Conservation (phyloP, 352 stramenopile genomes). For the Peronospora destructor region DNA sequence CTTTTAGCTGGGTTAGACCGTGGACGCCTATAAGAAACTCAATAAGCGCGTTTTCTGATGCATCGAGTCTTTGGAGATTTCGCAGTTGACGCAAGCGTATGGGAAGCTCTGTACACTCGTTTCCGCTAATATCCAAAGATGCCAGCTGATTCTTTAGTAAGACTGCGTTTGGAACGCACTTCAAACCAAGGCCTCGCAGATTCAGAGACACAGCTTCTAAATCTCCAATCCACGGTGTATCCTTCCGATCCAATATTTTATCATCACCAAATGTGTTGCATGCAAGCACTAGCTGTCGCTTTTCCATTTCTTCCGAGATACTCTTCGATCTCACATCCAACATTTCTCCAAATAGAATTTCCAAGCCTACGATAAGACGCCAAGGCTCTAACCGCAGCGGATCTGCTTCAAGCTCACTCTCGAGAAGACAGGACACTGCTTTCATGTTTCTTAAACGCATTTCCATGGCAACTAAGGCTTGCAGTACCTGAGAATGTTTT, state of each 20-base stretch:
- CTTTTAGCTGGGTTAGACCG: constrained; percentile 27
- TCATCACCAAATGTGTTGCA: constrained; percentile 32
- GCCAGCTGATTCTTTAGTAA: constrained; percentile 29
- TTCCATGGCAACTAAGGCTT: constrained; percentile 37
- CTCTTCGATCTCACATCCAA: constrained; percentile 15
- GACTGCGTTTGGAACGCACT: constrained; percentile 32
- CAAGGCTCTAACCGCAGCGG: constrained; percentile 39
- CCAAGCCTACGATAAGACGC: constrained; percentile 41
- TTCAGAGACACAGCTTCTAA: constrained; percentile 8
- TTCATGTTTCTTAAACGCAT: constrained; percentile 38
- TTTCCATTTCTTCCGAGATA: constrained; percentile 30
- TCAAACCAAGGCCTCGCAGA: constrained; percentile 25
- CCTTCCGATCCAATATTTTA: constrained; percentile 1
- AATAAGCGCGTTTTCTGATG: constrained; percentile 54
- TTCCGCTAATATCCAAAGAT: constrained; percentile 44
- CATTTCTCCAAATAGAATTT: constrained; percentile 50
- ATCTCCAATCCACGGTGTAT: background rate
- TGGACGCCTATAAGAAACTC: constrained; percentile 30
- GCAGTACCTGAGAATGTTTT: constrained; percentile 27
- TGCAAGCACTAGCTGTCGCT: constrained; percentile 28
- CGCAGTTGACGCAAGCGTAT: constrained; percentile 27
- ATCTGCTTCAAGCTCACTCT: constrained; percentile 28
- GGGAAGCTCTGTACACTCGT: constrained; percentile 44
- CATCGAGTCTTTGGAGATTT: constrained; percentile 36
- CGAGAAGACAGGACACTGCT: constrained; percentile 30